Percentiles rank a stretch among this genome's conserved stretches.
Evolutionary conservation across 192 early-diverging fungal species (phyloP).

Genomic region (Coemansia sp.): DNA sequence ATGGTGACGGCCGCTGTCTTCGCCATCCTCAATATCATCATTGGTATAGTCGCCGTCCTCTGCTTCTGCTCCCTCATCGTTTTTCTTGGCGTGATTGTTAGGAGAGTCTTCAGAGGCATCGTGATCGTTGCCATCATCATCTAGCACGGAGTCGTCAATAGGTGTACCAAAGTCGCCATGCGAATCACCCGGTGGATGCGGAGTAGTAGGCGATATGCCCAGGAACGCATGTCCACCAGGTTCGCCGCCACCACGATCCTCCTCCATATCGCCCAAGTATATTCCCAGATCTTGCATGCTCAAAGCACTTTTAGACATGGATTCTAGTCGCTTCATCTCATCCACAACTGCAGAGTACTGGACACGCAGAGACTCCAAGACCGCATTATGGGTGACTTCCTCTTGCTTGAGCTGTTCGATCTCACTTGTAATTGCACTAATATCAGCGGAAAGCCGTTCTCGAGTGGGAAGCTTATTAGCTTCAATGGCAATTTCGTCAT

Average conservation of each 20-base stretch:
- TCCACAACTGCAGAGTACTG: constrained; percentile 32
- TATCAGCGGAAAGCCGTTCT: constrained; percentile 24
- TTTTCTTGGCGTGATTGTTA: neutral
- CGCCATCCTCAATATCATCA: constrained; percentile 31
- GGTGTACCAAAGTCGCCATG: constrained; percentile 33
- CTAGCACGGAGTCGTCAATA: constrained; percentile 13
- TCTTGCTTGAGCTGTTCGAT: constrained; percentile 43
- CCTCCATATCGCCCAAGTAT: constrained; percentile 26
- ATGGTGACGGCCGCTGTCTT: constrained; percentile 8
- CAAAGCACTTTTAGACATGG: constrained; percentile 43
- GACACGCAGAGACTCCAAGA: constrained; percentile 25
- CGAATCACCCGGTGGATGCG: constrained; percentile 11
- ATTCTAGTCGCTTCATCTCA: constrained; percentile 36
- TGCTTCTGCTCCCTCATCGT: constrained; percentile 3
- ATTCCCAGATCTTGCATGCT: constrained; percentile 49
- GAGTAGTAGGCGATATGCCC: constrained; percentile 31
- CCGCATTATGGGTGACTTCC: constrained; percentile 23
- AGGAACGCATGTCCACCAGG: constrained; percentile 6
- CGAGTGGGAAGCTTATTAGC: constrained; percentile 39
- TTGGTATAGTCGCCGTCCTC: too few relatives aligned
- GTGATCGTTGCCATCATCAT: constrained; percentile 13
- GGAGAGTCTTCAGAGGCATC: neutral
- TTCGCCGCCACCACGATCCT: constrained; percentile 13
- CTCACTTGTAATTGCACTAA: constrained; percentile 27
- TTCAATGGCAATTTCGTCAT: constrained; percentile 49